These are phyloP conservation scores for Trypanosoma platydactyli DNA, from an alignment of 208 protist species.

Conservation along the genomic window DNA sequence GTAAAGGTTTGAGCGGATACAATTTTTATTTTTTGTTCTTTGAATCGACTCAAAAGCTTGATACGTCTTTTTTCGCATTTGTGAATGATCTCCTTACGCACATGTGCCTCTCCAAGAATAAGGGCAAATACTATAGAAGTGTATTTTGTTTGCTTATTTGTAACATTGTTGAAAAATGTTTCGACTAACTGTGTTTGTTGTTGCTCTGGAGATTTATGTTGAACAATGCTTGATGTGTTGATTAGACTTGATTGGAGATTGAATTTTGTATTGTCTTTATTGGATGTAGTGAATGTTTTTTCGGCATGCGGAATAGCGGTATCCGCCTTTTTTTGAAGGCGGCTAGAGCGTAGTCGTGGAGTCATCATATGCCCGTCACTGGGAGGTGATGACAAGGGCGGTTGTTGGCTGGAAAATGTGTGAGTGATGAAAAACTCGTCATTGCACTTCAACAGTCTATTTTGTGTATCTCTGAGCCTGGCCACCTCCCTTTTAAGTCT, in stretches of 20 bases:
- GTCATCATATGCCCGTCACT: constrained; percentile 10
- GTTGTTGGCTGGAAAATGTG: neutral
- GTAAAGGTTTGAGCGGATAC: constrained; percentile 1
- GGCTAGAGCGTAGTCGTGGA: constrained; percentile 4
- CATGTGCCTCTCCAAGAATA: constrained; percentile 60
- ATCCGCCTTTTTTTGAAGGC: neutral
- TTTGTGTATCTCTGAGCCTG: constrained; percentile 31
- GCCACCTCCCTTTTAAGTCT: constrained; percentile 28
- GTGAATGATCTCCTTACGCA: constrained; percentile 43
- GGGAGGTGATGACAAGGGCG: neutral
- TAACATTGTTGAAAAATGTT: neutral
- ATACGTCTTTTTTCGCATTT: constrained; percentile 51
- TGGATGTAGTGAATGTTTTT: neutral
- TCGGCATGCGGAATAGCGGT: neutral
- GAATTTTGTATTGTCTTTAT: neutral
- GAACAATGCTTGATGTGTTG: neutral
- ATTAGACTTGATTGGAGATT: neutral
- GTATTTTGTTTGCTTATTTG: constrained; percentile 9
- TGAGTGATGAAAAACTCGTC: neutral
- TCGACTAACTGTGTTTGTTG: neutral
- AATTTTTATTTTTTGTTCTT: constrained; percentile 40
- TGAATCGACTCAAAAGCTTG: constrained; percentile 32
- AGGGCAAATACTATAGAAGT: constrained; percentile 54
- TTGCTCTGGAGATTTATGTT: neutral
- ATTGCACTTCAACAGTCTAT: constrained; percentile 3